Evolutionary conservation across 164 flowering plant species (phyloP).

Genomic region (Nelumbo lutea): DNA sequence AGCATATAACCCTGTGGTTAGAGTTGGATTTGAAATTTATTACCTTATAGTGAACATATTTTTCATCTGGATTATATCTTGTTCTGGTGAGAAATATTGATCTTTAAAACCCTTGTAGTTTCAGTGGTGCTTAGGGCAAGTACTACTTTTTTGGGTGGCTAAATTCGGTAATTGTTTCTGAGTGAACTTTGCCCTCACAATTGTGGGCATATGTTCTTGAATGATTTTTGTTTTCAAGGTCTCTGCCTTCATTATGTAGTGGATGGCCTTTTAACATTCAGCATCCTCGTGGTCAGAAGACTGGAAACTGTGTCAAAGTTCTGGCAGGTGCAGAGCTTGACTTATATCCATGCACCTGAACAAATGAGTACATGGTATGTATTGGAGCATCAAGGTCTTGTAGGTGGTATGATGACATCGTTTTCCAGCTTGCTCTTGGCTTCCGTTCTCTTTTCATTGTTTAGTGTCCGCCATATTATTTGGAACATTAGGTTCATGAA

Average conservation of each 20-base stretch:
- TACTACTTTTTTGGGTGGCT: neutral
- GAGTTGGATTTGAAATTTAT: neutral
- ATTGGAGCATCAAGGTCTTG: no score
- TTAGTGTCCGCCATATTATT: no score
- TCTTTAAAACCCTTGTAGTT: neutral
- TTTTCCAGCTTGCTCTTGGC: no score
- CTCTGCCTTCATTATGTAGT: neutral
- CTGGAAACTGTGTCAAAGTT: no score
- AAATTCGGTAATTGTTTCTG: neutral
- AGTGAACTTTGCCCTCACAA: neutral
- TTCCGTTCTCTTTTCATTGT: no score
- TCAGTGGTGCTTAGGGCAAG: neutral
- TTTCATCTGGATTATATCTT: neutral
- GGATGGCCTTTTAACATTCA: neutral
- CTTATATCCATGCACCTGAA: no score
- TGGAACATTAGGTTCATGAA: no score
- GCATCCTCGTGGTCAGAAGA: no score
- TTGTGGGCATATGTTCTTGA: neutral
- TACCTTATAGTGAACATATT: neutral
- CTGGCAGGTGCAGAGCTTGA: no score
- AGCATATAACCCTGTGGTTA: neutral
- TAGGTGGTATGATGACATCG: no score
- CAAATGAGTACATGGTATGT: no score
- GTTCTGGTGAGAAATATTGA: neutral
- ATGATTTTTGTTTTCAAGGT: neutral